Conservation (phyloP, 2,329 filamentous ascomycete genomes). For the Daldinia sp. region DNA sequence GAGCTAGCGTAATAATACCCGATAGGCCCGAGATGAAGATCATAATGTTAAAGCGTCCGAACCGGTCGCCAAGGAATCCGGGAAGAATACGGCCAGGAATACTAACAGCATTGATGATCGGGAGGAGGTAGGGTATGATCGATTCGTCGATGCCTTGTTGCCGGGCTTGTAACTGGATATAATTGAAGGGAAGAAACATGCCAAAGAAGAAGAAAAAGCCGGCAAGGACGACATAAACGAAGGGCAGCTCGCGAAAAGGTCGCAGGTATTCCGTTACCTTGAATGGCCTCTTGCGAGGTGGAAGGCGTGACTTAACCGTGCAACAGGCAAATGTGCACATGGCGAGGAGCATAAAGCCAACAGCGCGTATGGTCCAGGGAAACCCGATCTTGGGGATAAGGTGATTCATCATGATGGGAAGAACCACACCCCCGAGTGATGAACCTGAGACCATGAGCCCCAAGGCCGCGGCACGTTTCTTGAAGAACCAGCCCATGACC, state of each 20-base stretch:
- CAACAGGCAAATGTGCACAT: constrained; percentile 45
- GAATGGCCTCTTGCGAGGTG: constrained; percentile 51
- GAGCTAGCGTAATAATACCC: constrained; percentile 48
- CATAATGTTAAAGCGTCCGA: constrained; percentile 53
- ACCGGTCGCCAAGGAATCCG: constrained; percentile 54
- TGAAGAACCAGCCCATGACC: constrained; percentile 57
- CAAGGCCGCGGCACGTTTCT: constrained; percentile 56
- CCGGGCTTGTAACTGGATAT: constrained; percentile 58
- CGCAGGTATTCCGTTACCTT: constrained; percentile 55
- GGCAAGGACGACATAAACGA: constrained; percentile 53
- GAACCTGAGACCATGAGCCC: constrained; percentile 59
- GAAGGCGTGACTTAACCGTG: constrained; percentile 49
- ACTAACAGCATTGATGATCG: constrained; percentile 66
- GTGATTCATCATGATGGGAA: constrained; percentile 66
- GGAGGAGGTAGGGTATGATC: constrained; percentile 57
- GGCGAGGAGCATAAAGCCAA: constrained; percentile 50
- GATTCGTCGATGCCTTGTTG: constrained; percentile 52
- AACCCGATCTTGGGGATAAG: constrained; percentile 57
- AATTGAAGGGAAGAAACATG: constrained; percentile 64
- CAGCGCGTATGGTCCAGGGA: constrained; percentile 50
- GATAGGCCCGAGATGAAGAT: constrained; percentile 58
- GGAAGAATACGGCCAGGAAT: constrained; percentile 62
- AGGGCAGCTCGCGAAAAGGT: constrained; percentile 56
- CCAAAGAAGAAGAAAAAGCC: constrained; percentile 65
- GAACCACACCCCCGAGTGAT: constrained; percentile 60